phyloP scores from a whole-genome alignment of 1,284 basidiomycete species.

The Quambalaria eucalypti region DNA sequence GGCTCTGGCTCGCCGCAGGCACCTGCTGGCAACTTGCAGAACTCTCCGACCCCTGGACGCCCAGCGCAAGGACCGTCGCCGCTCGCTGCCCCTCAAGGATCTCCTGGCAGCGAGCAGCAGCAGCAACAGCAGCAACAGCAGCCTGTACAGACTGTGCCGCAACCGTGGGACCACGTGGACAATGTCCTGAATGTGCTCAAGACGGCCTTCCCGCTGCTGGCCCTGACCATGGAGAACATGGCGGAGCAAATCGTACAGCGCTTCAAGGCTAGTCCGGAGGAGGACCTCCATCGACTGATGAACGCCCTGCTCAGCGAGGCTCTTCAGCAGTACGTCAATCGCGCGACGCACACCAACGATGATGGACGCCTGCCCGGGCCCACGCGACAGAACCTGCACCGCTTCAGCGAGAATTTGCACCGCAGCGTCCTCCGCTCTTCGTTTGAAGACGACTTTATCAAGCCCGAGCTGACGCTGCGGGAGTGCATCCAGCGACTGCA shows the following conservation, averaged over 20 bases:
- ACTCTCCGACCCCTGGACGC: too few relatives aligned
- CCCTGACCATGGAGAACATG: conserved; percentile 92
- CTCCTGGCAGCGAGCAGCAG: conserved; percentile 12
- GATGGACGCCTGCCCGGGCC: conserved; percentile 63
- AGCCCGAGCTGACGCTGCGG: conserved; percentile 63
- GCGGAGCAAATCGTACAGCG: conserved; percentile 87
- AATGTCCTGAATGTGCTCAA: conserved; percentile 91
- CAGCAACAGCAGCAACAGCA: conserved; percentile 16
- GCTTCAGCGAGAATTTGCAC: conserved; percentile 59
- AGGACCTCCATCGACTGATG: conserved; percentile 88
- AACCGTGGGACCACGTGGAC: conserved; percentile 83
- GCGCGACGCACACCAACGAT: conserved; percentile 51
- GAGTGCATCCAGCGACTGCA: conserved; percentile 86
- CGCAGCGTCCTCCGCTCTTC: conserved; percentile 55
- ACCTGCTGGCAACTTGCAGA: not conserved
- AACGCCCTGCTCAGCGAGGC: conserved; percentile 68
- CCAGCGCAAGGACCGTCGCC: too few relatives aligned
- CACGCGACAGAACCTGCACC: conserved; percentile 56
- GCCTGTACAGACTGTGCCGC: conserved; percentile 52
- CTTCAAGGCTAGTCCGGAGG: conserved; percentile 84
- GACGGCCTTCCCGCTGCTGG: conserved; percentile 89
- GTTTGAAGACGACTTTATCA: conserved; percentile 86
- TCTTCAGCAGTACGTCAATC: conserved; percentile 47
- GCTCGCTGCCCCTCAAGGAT: not conserved
- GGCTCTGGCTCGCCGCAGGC: not conserved